Conservation (phyloP, 2,329 filamentous ascomycete species). For the Talaromyces marneffei region DNA sequence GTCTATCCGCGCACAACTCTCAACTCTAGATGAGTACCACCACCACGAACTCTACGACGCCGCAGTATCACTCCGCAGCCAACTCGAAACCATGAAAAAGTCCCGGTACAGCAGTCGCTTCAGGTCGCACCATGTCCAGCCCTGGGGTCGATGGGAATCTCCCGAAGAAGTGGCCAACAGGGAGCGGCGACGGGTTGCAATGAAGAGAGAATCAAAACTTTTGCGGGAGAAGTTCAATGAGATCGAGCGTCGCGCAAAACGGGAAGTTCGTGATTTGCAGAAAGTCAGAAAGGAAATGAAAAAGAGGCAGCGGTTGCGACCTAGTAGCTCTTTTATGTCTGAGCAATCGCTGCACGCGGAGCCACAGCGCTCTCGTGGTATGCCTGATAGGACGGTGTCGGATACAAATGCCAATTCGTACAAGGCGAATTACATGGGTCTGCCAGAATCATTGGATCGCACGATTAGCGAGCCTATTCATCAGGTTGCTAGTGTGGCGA, state of each 20-base stretch:
- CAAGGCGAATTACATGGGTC: not conserved
- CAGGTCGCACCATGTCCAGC: constrained; percentile 7
- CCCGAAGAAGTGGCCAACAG: constrained; percentile 29
- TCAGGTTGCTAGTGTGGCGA: not conserved
- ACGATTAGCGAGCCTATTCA: constrained; percentile 1
- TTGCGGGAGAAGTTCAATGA: constrained; percentile 35
- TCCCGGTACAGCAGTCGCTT: constrained; percentile 25
- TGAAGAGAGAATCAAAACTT: constrained; percentile 35
- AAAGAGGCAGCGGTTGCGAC: constrained; percentile 8
- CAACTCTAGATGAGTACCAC: constrained; percentile 30
- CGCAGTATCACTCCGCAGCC: constrained; percentile 31
- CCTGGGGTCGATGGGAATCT: constrained; percentile 34
- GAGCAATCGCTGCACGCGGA: not conserved
- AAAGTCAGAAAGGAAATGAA: constrained; percentile 16
- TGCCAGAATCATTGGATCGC: not conserved
- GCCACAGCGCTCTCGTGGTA: not conserved
- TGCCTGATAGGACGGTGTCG: not conserved
- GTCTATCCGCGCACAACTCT: constrained; percentile 31
- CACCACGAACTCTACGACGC: constrained; percentile 33
- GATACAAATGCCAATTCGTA: not conserved
- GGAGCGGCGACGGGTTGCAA: constrained; percentile 23
- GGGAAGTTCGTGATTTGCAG: constrained; percentile 30
- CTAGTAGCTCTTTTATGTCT: not conserved
- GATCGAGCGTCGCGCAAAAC: constrained; percentile 30
- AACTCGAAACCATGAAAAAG: constrained; percentile 29